phyloP scores from a whole-genome alignment of 2,329 filamentous ascomycete species.

The Neofusicoccum cordaticola region DNA sequence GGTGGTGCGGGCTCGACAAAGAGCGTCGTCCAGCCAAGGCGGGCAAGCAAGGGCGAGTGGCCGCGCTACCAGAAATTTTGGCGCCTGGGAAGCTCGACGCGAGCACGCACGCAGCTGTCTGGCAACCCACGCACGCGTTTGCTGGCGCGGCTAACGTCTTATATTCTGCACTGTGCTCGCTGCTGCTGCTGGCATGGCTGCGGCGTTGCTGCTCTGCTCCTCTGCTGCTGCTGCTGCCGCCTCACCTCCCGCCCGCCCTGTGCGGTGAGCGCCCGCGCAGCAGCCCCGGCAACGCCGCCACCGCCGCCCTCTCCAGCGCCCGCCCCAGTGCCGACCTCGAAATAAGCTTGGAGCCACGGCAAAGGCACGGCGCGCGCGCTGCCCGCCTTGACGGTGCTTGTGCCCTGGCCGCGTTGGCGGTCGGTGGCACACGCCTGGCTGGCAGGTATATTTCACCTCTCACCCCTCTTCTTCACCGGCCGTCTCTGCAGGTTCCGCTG shows the following conservation, averaged over 20 bases:
- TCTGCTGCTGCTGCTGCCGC: background rate
- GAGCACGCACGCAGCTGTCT: slow-evolving; percentile 3
- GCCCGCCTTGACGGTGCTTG: slow-evolving; percentile 3
- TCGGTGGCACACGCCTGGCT: background rate
- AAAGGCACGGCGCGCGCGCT: slow-evolving; percentile 7
- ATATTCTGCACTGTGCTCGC: background rate
- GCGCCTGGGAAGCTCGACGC: slow-evolving; percentile 11
- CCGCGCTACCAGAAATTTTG: slow-evolving; percentile 15
- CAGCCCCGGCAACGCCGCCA: background rate
- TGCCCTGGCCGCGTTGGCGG: background rate
- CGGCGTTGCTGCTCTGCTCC: too few species aligned
- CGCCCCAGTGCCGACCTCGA: slow-evolving; percentile 3
- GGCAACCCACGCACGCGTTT: slow-evolving; percentile 6
- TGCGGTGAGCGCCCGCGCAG: background rate
- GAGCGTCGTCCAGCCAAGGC: slow-evolving; percentile 13
- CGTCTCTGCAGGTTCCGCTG: background rate
- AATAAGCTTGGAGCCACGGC: slow-evolving; percentile 2
- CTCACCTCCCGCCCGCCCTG: slow-evolving; percentile 1
- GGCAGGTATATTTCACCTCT: background rate
- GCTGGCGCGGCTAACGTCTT: background rate
- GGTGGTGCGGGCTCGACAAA: slow-evolving; percentile 16
- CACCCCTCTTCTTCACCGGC: background rate
- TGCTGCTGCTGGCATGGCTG: background rate
- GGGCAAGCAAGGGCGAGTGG: slow-evolving; percentile 14
- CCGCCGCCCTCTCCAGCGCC: background rate